These are phyloP conservation scores for Panus rudis DNA, from an alignment of 768 basidiomycete genomes.

Conservation along the genomic window DNA sequence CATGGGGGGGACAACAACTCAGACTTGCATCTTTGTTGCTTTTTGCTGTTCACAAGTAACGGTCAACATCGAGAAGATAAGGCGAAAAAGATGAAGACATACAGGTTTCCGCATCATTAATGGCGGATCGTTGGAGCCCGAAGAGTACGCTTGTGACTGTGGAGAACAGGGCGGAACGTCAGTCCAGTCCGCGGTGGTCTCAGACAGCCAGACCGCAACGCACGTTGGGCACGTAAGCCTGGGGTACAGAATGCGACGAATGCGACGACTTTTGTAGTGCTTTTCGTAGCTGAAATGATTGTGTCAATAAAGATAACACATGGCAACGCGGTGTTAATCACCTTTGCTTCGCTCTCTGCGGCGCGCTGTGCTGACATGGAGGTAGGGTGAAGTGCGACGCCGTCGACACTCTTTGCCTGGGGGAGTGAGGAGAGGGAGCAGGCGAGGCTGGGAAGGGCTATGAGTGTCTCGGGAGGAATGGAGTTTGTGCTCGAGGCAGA, in stretches of 20 bases:
- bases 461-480: constrained; percentile 45
- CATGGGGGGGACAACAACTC: constrained; percentile 9
- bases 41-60: constrained; percentile 1
- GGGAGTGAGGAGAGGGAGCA: constrained; percentile 62
- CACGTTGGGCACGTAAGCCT: constrained; percentile 14
- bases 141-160: constrained; percentile 16
- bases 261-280: constrained; percentile 48
- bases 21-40: constrained; percentile 20
- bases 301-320: constrained; percentile 7
- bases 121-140: constrained; percentile 20
- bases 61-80: background rate
- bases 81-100: constrained; percentile 6
- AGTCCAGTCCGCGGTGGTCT: constrained; percentile 2
- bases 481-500: constrained; percentile 32
- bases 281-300: constrained; percentile 48
- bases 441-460: constrained; percentile 69
- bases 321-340: constrained; percentile 17
- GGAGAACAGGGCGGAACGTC: background rate
- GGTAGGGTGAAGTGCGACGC: constrained; percentile 58
- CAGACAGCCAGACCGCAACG: constrained; percentile 8
- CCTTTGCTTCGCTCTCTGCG: constrained; percentile 73
- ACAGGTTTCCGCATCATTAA: constrained; percentile 31
- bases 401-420: constrained; percentile 62
- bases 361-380: constrained; percentile 58
- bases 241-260: constrained; percentile 16